phyloP scores from a whole-genome alignment of 140 eudicot species.

The Bidens hawaiensis region DNA sequence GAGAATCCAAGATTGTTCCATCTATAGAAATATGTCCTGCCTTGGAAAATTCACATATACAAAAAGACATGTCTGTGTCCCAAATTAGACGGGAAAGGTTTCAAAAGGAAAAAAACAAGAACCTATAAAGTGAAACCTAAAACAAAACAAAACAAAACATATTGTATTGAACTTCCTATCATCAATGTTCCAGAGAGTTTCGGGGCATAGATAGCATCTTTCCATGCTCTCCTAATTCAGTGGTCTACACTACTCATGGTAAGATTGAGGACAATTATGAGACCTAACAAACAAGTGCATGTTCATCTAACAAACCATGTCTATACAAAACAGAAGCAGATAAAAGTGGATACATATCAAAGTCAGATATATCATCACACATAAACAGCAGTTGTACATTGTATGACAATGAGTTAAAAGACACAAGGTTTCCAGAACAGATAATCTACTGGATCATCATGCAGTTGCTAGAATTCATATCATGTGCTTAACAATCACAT shows the following conservation, averaged over 20 bases:
- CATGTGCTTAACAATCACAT: background rate
- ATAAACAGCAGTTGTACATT: background rate
- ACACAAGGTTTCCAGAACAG: background rate
- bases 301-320: background rate
- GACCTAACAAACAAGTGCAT: background rate
- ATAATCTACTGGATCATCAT: background rate
- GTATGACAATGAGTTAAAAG: constrained; percentile 4
- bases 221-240: constrained; percentile 2
- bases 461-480: background rate
- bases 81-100: background rate
- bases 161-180: background rate
- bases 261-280: background rate
- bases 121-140: background rate
- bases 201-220: background rate
- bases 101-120: background rate
- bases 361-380: background rate
- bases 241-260: constrained; percentile 13
- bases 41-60: background rate
- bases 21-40: background rate
- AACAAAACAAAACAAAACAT: constrained; percentile 7
- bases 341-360: constrained; percentile 2
- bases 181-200: background rate
- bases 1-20: background rate
- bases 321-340: background rate
- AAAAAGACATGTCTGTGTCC: constrained; percentile 1